These are phyloP conservation scores for Penicillium longicatenatum DNA, from an alignment of 495 filamentous ascomycete species.

Conservation along the genomic window DNA sequence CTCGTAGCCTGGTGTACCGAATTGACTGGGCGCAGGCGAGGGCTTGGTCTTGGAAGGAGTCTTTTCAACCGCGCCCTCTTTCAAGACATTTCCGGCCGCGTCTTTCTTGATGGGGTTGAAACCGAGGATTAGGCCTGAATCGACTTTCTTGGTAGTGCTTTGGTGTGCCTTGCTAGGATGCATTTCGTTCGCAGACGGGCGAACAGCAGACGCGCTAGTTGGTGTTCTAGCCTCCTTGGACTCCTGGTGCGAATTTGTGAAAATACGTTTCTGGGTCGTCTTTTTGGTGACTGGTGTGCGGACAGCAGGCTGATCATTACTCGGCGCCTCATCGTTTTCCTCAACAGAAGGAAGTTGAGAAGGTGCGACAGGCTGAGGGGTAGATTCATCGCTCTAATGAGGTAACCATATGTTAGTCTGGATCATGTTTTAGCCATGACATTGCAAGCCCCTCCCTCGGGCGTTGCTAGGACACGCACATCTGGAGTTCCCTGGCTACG, in stretches of 20 bases:
- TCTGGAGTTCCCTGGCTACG: slow-evolving; percentile 31
- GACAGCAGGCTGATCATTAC: slow-evolving; percentile 14
- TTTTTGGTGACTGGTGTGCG: slow-evolving; percentile 27
- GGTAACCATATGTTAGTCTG: slow-evolving; percentile 8
- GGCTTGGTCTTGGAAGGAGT: slow-evolving; percentile 49
- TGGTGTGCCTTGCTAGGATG: slow-evolving; percentile 74
- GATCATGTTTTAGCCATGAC: neutral
- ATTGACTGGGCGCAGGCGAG: slow-evolving; percentile 40
- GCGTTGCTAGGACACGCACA: slow-evolving; percentile 33
- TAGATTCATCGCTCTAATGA: slow-evolving; percentile 12
- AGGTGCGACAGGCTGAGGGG: slow-evolving; percentile 15
- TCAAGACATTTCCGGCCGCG: slow-evolving; percentile 41
- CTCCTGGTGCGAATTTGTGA: slow-evolving; percentile 16
- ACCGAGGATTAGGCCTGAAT: slow-evolving; percentile 66
- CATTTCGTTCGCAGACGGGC: slow-evolving; percentile 68
- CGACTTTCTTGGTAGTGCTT: slow-evolving; percentile 68
- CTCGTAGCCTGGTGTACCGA: slow-evolving; percentile 67
- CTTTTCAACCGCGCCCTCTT: slow-evolving; percentile 29
- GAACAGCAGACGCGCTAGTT: slow-evolving; percentile 34
- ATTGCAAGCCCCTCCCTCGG: slow-evolving; percentile 16
- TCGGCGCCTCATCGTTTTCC: slow-evolving; percentile 40
- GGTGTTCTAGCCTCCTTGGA: slow-evolving; percentile 51
- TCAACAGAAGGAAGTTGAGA: slow-evolving; percentile 36
- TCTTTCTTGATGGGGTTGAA: slow-evolving; percentile 63
- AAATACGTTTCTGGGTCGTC: slow-evolving; percentile 20